Conservation (phyloP, 495 filamentous ascomycete genomes). For the Penicillium robsamsonii region DNA sequence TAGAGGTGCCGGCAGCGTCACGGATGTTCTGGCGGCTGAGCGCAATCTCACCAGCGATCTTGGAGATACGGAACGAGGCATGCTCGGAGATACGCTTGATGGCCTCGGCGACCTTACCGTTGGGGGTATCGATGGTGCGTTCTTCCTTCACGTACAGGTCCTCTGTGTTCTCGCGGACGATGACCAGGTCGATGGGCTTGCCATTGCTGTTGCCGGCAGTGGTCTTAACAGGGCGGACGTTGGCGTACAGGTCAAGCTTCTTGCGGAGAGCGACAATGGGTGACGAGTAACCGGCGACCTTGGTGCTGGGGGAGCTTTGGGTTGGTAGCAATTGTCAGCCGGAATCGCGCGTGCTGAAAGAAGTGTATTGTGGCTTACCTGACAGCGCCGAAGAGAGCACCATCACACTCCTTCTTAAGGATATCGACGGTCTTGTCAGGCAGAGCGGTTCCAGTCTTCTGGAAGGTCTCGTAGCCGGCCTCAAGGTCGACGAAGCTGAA, state of each 20-base stretch:
- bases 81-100: constrained; percentile 93
- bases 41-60: constrained; percentile 93
- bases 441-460: constrained; percentile 79
- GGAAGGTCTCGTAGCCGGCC: constrained; percentile 90
- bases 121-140: constrained; percentile 65
- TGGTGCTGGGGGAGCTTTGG: constrained; percentile 71
- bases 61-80: constrained; percentile 78
- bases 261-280: constrained; percentile 98
- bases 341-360: neutral
- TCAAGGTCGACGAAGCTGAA: constrained; percentile 92
- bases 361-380: constrained; percentile 41
- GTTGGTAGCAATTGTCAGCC: constrained; percentile 7
- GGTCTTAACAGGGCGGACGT: constrained; percentile 93
- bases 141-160: constrained; percentile 99
- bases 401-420: constrained; percentile 86
- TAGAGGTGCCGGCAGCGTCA: constrained; percentile 42
- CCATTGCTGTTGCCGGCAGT: constrained; percentile 53
- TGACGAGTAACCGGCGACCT: constrained; percentile 91
- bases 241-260: constrained; percentile 91
- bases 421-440: constrained; percentile 86
- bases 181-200: constrained; percentile 87
- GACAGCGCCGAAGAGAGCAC: constrained; percentile 94
- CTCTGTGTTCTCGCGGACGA: constrained; percentile 98
- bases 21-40: constrained; percentile 81
- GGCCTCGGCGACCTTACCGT: constrained; percentile 87